Conservation (phyloP, 2,329 filamentous ascomycete species). For the Ceratocystis destructans region DNA sequence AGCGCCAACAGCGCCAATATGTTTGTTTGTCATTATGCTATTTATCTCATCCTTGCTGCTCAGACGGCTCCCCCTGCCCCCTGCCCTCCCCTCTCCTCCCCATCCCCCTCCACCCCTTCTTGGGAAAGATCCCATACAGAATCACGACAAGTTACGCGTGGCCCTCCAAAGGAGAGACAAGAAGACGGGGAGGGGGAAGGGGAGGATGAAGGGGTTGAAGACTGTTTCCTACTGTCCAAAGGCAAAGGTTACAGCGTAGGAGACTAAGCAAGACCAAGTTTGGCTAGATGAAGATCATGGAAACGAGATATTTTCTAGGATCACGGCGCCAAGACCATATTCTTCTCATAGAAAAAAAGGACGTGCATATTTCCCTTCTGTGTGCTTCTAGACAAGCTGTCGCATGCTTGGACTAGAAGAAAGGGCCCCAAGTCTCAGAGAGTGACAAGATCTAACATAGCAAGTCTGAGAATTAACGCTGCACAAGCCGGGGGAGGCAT, state of each 20-base stretch:
- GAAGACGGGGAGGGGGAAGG: not conserved
- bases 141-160: slow-evolving; percentile 4
- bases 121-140: not conserved
- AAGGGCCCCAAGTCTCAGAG: not conserved
- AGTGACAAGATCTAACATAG: not conserved
- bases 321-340: not conserved
- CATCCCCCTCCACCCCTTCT: too few relatives aligned
- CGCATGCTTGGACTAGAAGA: not conserved
- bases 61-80: not conserved
- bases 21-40: too few relatives aligned
- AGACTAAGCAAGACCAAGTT: too few relatives aligned
- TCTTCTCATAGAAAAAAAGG: not conserved
- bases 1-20: too few relatives aligned
- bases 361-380: not conserved
- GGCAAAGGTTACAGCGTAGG: too few relatives aligned
- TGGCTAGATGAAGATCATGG: not conserved
- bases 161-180: not conserved
- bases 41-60: not conserved
- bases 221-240: too few relatives aligned
- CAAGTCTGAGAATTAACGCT: not conserved
- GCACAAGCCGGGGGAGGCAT: not conserved
- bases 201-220: not conserved
- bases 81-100: too few relatives aligned
- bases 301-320: not conserved
- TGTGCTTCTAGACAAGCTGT: not conserved